These are phyloP conservation scores for Cyberlindnera veronae DNA, from an alignment of 805 yeast genomes.

Conservation along the genomic window DNA sequence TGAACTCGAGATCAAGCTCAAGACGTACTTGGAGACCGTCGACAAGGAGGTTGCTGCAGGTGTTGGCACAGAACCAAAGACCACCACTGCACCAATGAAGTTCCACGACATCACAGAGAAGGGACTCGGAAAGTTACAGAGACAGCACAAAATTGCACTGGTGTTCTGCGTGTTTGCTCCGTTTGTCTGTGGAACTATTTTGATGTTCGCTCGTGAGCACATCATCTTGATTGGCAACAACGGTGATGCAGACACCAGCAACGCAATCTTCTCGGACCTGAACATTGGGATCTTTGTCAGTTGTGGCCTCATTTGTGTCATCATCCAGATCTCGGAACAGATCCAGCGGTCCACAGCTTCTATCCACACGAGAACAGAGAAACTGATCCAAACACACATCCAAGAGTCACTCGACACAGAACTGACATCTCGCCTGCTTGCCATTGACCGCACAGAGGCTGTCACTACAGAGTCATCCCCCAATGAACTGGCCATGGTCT, in stretches of 20 bases:
- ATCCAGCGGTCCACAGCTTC: constrained; percentile 20
- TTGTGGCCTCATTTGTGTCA: constrained; percentile 32
- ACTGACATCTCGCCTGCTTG: not conserved
- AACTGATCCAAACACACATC: constrained; percentile 3
- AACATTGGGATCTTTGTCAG: constrained; percentile 35
- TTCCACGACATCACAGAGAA: constrained; percentile 3
- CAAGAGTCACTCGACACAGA: not conserved
- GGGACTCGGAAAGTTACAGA: constrained; percentile 5
- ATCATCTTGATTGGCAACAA: constrained; percentile 25
- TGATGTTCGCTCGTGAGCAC: constrained; percentile 32
- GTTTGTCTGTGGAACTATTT: constrained; percentile 25
- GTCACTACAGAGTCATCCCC: not conserved
- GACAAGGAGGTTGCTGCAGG: not conserved
- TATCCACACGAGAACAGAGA: constrained; percentile 16
- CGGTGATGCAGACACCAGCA: constrained; percentile 19
- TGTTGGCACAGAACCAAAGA: too few relatives aligned
- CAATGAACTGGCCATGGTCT: not conserved
- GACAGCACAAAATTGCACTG: constrained; percentile 26
- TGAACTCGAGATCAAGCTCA: constrained; percentile 13
- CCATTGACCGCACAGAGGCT: not conserved
- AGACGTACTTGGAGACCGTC: constrained; percentile 3
- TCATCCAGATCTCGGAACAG: constrained; percentile 21
- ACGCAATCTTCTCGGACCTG: constrained; percentile 34
- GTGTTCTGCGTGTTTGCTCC: constrained; percentile 30
- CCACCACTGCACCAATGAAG: too few relatives aligned